A percentile compares a stretch with the other conserved stretches of the same genome.
Evolutionary conservation across 2,329 filamentous ascomycete species (phyloP).

Genomic region (Penicillium sp.): DNA sequence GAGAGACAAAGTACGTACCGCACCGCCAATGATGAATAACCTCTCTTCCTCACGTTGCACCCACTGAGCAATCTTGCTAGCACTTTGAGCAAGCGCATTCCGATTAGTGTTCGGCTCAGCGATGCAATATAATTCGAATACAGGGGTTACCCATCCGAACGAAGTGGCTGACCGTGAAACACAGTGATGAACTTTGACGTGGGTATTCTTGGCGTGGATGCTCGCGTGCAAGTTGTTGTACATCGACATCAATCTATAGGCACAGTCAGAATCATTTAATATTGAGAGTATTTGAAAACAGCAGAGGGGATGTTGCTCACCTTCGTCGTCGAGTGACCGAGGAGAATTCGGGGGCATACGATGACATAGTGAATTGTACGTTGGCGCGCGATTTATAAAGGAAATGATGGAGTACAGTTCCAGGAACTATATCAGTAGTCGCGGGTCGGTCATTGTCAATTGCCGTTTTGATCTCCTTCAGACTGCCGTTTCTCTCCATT

Average conservation of each 20-base stretch:
- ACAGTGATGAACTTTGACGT: slow-evolving; percentile 82
- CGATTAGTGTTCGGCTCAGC: slow-evolving; percentile 68
- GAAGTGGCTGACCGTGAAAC: slow-evolving; percentile 73
- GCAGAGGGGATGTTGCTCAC: slow-evolving; percentile 34
- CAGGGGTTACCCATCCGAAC: slow-evolving; percentile 84
- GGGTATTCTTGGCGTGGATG: slow-evolving; percentile 79
- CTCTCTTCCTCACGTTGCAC: slow-evolving; percentile 87
- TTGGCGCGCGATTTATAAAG: slow-evolving; percentile 93
- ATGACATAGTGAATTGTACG: slow-evolving; percentile 93
- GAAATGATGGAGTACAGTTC: slow-evolving; percentile 82
- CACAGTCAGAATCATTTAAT: slow-evolving; percentile 3
- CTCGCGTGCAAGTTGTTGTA: slow-evolving; percentile 83
- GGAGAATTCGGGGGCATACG: slow-evolving; percentile 68
- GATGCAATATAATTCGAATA: slow-evolving; percentile 95
- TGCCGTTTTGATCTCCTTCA: slow-evolving; percentile 71
- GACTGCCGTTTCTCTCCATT: slow-evolving; percentile 71
- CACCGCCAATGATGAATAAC: slow-evolving; percentile 96
- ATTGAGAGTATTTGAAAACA: neutral
- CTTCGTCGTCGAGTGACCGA: slow-evolving; percentile 62
- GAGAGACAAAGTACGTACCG: slow-evolving; percentile 54
- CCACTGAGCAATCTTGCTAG: slow-evolving; percentile 89
- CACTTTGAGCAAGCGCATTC: slow-evolving; percentile 73
- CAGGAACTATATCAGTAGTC: slow-evolving; percentile 74
- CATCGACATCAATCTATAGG: slow-evolving; percentile 67
- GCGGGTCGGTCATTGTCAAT: slow-evolving; percentile 69